A percentile compares a stretch with the other conserved stretches of the same genome.
phyloP scores from a whole-genome alignment of 371 early-diverging fungal species.

The Mortierella sp. region DNA sequence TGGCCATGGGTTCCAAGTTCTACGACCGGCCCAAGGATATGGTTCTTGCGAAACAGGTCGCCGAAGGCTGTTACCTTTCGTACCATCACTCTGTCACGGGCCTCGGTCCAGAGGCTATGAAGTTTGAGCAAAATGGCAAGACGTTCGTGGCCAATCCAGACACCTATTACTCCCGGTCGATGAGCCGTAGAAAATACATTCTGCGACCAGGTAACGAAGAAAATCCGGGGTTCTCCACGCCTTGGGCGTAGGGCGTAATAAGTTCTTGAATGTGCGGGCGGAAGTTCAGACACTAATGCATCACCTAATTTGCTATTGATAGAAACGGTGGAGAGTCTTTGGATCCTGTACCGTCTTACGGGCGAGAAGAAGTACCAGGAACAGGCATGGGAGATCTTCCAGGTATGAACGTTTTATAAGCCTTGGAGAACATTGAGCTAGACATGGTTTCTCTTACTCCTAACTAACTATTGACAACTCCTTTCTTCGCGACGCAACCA shows the following conservation, averaged over 20 bases:
- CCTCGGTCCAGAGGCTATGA: conserved; percentile 66
- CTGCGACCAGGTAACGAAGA: conserved; percentile 33
- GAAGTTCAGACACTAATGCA: neutral
- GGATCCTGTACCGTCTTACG: conserved; percentile 77
- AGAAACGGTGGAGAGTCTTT: conserved; percentile 85
- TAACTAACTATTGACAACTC: neutral
- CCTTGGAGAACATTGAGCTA: too few relatives aligned
- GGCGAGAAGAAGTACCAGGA: conserved; percentile 80
- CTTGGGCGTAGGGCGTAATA: neutral
- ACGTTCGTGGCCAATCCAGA: conserved; percentile 9
- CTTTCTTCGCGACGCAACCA: neutral
- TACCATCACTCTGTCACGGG: conserved; percentile 65
- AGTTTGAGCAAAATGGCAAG: conserved; percentile 14
- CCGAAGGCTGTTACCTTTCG: conserved; percentile 72
- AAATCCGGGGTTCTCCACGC: neutral
- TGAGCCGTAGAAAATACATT: conserved; percentile 40
- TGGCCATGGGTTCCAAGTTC: conserved; percentile 70
- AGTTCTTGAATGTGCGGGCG: neutral
- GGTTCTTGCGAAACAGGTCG: conserved; percentile 59
- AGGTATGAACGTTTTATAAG: too few relatives aligned
- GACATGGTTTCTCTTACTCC: too few relatives aligned
- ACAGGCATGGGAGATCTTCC: conserved; percentile 79
- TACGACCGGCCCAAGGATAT: conserved; percentile 62
- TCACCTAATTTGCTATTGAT: neutral
- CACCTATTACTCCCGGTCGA: conserved; percentile 29